Percentiles rank a stretch among this genome's conserved stretches.
Conservation (phyloP, 306 rosid genomes). For the Pterocarpus macrocarpus region DNA sequence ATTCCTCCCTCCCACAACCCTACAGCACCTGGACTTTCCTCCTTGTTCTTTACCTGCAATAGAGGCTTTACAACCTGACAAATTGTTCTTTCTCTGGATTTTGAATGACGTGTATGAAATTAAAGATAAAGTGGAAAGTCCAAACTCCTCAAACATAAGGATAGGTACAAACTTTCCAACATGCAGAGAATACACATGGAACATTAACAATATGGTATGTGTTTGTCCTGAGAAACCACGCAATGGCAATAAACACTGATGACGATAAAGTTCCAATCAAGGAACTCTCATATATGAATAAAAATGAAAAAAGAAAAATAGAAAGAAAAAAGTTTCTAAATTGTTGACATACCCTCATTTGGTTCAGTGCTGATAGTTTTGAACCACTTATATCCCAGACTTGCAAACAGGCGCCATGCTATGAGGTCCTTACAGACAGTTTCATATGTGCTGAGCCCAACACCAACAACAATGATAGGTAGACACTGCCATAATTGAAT, state of each 20-base stretch:
- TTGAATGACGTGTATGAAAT: too few species aligned
- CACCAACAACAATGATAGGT: constrained; percentile 88
- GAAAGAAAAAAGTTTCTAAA: neutral
- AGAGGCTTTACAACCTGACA: constrained; percentile 90
- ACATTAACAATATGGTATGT: constrained; percentile 85
- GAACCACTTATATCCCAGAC: constrained; percentile 94
- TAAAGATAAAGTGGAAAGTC: neutral
- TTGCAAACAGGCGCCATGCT: constrained; percentile 77
- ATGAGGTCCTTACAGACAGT: constrained; percentile 80
- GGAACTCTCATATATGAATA: neutral
- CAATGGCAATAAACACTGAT: neutral
- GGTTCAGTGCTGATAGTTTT: constrained; percentile 85
- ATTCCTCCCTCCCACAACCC: constrained; percentile 91
- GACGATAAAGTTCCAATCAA: neutral
- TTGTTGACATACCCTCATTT: constrained; percentile 76
- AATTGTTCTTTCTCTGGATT: too few species aligned
- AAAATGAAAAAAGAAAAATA: neutral
- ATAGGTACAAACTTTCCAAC: constrained; percentile 64
- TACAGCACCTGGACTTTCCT: constrained; percentile 84
- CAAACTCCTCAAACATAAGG: constrained; percentile 41
- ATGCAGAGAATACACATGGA: constrained; percentile 92
- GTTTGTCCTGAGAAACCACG: constrained; percentile 59
- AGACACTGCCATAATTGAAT: constrained; percentile 62
- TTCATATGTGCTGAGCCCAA: constrained; percentile 93
- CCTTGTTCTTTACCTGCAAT: constrained; percentile 93